These are phyloP conservation scores for Baorangia bicolor DNA, from an alignment of 768 basidiomycete species.

Conservation along the genomic window DNA sequence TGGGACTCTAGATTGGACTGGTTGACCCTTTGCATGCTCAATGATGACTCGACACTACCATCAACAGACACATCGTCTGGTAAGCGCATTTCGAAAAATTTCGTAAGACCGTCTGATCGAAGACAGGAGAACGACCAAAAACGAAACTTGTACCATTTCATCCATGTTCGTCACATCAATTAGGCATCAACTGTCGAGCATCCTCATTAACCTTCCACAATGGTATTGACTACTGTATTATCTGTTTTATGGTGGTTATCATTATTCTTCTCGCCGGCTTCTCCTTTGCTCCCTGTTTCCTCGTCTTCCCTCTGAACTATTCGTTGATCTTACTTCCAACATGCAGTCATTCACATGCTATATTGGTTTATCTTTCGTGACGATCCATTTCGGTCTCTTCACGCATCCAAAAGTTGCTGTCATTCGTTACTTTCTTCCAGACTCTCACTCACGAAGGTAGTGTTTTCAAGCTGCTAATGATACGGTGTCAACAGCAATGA, in stretches of 20 bases:
- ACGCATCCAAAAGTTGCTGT: not conserved
- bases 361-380: not conserved
- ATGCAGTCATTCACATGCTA: not conserved
- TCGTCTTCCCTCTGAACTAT: not conserved
- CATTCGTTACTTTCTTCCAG: not conserved
- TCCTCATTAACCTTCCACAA: no score
- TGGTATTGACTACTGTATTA: not conserved
- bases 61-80: not conserved
- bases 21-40: not conserved
- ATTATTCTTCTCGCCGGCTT: not conserved
- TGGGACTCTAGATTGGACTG: no score
- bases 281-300: not conserved
- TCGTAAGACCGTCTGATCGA: no score
- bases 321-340: not conserved
- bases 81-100: not conserved
- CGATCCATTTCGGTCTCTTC: not conserved
- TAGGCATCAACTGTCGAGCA: no score
- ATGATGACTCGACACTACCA: not conserved
- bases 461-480: no score
- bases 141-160: not conserved
- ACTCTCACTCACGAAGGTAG: no score
- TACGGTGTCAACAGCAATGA: no score
- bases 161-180: not conserved
- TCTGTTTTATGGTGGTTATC: not conserved
- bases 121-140: no score